Evolutionary conservation across 441 rosid species (phyloP).

Genomic region (Bruguiera hainesii): DNA sequence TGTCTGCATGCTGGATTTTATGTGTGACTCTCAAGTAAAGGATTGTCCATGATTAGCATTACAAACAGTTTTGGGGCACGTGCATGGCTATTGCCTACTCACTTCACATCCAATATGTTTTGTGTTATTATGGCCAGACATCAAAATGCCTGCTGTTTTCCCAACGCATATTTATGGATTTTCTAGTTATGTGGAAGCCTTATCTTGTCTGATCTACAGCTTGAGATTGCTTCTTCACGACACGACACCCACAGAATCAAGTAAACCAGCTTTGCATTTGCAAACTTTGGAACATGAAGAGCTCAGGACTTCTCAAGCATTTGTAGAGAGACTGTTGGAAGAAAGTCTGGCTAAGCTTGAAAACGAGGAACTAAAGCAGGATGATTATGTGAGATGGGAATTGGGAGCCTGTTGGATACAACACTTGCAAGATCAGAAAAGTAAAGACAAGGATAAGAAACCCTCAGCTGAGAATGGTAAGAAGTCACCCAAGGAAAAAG

Average conservation of each 20-base stretch:
- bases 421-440: conserved; percentile 63
- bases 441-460: conserved; percentile 81
- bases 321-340: conserved; percentile 46
- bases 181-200: conserved; percentile 19
- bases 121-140: not conserved
- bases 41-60: too few relatives aligned
- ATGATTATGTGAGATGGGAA: conserved; percentile 60
- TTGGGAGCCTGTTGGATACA: conserved; percentile 82
- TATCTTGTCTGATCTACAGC: conserved; percentile 38
- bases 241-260: conserved; percentile 45
- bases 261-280: conserved; percentile 41
- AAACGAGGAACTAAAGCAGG: conserved; percentile 32
- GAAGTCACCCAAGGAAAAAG: conserved; percentile 37
- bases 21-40: too few relatives aligned
- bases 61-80: too few relatives aligned
- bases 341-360: conserved; percentile 51
- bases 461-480: conserved; percentile 56
- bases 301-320: conserved; percentile 50
- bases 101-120: not conserved
- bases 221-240: conserved; percentile 55
- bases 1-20: too few relatives aligned
- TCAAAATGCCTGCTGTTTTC: not conserved
- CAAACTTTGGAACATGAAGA: conserved; percentile 54
- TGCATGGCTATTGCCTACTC: too few relatives aligned
- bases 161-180: too few relatives aligned